Evolutionary conservation across 1,284 basidiomycete genomes (phyloP).

Genomic region (Ceratobasidium sp.): DNA sequence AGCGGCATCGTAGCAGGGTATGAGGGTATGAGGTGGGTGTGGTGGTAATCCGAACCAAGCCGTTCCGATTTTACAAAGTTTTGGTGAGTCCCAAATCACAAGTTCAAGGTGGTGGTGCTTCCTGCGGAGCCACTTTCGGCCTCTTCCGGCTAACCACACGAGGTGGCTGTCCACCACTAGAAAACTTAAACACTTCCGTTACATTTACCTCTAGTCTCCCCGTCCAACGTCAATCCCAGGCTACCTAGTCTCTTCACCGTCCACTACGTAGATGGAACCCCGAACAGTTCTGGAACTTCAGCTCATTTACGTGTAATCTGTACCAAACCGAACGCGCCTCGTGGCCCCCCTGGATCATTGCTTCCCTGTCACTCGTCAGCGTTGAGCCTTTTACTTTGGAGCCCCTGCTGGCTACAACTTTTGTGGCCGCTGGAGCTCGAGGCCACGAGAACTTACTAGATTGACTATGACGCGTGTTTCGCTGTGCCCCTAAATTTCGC

Average conservation of each 20-base stretch:
- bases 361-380: constrained; percentile 16
- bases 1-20: constrained; percentile 25
- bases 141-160: constrained; percentile 6
- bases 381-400: not conserved
- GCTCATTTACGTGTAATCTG: too few relatives aligned
- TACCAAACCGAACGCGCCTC: constrained; percentile 30
- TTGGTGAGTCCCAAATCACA: constrained; percentile 37
- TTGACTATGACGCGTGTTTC: constrained; percentile 23
- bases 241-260: too few relatives aligned
- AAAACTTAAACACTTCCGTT: constrained; percentile 10
- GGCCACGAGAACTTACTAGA: constrained; percentile 18
- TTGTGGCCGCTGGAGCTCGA: not conserved
- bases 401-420: not conserved
- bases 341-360: constrained; percentile 27
- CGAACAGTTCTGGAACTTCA: not conserved
- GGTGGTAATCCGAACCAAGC: constrained; percentile 7
- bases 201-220: too few relatives aligned
- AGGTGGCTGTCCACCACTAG: constrained; percentile 30
- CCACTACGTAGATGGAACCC: not conserved
- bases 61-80: constrained; percentile 39
- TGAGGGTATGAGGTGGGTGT: constrained; percentile 1
- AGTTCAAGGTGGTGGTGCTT: constrained; percentile 26
- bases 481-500: constrained; percentile 15
- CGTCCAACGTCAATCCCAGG: too few relatives aligned
- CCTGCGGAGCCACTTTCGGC: constrained; percentile 11